Evolutionary conservation across 768 basidiomycete species (phyloP), one percentile per base, ranked within the genome.

Genomic region (Suillus variegatus): DNA sequence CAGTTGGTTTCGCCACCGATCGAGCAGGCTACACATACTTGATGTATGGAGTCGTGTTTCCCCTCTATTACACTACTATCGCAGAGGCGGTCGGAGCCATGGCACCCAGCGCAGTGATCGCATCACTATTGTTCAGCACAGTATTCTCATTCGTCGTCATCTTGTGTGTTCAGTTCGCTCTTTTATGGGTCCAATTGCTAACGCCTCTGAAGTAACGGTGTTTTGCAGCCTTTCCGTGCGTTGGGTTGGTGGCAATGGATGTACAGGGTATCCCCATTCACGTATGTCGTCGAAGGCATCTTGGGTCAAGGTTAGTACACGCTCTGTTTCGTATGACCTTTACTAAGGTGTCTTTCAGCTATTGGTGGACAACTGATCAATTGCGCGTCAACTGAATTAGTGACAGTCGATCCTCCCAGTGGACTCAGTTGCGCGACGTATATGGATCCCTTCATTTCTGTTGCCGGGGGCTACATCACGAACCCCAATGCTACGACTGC

Each of bases 371-470:
- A 80, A 62, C 56, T 70, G 0, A 76, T 88, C 47, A 74, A 70
- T 7, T 92, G 92, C 75, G 74, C 86, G 1, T 61, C 75, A 1
- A 71, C 76, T 60, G 91, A 93, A 74, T 78, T 84, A 36, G 82
- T 86, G 57, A 71, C 72, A 10, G 72, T 93, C 43, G 73, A 82
- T 13, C 85, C 90, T 1, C 85, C 87, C 1, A 65, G 75, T 1
- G 88, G 86, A 2, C 69, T 80, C 65, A 85, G 80, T 5, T 93
- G 92, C 70, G 69, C 68, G 4, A 65, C 79, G 4, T 92, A 85
- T 72, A 76, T 90, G 72, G 56, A 73, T 22, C 71, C 77, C 0
- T 93, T 82, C 75, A 85, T 88, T 18, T 64, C 73, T 0, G 52
- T 67, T 1, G 78, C 80, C 6, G 86, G 89, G 0, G 89, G 90